These are phyloP conservation scores for Paramecium bursaria DNA, from an alignment of 73 alveolate genomes.

Conservation along the genomic window DNA sequence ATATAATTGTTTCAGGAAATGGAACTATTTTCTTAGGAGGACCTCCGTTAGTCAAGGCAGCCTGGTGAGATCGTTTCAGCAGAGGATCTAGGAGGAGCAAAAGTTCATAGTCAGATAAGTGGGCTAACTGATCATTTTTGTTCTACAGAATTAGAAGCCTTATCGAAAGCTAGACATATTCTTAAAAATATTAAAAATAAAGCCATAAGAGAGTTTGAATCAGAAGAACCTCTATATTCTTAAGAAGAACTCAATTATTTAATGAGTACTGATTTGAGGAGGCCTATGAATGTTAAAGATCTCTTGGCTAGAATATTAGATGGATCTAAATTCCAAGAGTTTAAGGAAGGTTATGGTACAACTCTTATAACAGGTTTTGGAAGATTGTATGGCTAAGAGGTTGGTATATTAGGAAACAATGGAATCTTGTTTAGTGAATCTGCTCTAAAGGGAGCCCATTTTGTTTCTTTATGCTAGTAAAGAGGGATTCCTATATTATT, in stretches of 20 bases:
- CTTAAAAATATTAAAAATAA: constrained; percentile 72
- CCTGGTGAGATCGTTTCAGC: constrained; percentile 96
- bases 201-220: constrained; percentile 56
- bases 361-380: constrained; percentile 92
- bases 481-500: constrained; percentile 91
- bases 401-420: constrained; percentile 95
- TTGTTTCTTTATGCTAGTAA: constrained; percentile 90
- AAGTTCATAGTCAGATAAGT: constrained; percentile 87
- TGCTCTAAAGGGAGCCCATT: constrained; percentile 96
- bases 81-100: constrained; percentile 95
- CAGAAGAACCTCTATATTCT: constrained; percentile 84
- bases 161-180: constrained; percentile 76
- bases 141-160: constrained; percentile 83
- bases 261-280: constrained; percentile 76
- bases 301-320: constrained; percentile 92
- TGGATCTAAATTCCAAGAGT: constrained; percentile 94
- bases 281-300: constrained; percentile 73
- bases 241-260: constrained; percentile 83
- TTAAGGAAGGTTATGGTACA: constrained; percentile 89
- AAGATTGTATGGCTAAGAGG: constrained; percentile 89
- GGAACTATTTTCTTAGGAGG: constrained; percentile 98
- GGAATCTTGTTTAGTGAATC: constrained; percentile 93
- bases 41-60: constrained; percentile 97
- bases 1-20: constrained; percentile 90
- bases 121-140: constrained; percentile 97